These are phyloP conservation scores for Amyloporia xantha DNA, from an alignment of 768 basidiomycete species.

Conservation along the genomic window DNA sequence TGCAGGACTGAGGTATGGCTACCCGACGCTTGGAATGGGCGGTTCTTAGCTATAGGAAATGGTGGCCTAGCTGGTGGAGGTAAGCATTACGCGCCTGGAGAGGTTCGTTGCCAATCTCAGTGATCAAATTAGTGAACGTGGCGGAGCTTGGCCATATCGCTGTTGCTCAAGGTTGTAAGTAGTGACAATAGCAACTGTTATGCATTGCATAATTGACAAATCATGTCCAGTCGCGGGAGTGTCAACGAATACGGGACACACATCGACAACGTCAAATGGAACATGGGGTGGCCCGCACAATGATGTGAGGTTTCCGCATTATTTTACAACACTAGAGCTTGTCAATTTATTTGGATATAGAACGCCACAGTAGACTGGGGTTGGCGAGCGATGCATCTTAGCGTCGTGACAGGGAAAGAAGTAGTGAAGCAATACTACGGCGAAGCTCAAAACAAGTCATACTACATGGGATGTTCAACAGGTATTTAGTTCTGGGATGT, in stretches of 20 bases:
- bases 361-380: slow-evolving; percentile 26
- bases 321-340: neutral
- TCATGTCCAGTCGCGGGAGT: slow-evolving; percentile 16
- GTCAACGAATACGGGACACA: slow-evolving; percentile 21
- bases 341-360: neutral
- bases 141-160: slow-evolving; percentile 19
- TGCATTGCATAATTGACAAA: no score
- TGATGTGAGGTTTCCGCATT: slow-evolving; percentile 16
- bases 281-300: slow-evolving; percentile 19
- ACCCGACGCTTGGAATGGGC: slow-evolving; percentile 25
- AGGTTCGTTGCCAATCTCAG: neutral
- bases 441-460: slow-evolving; percentile 16
- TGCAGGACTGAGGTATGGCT: slow-evolving; percentile 24
- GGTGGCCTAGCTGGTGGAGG: slow-evolving; percentile 24
- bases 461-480: slow-evolving; percentile 26
- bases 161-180: slow-evolving; percentile 20
- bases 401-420: slow-evolving; percentile 22
- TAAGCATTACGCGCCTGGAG: slow-evolving; percentile 5
- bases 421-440: slow-evolving; percentile 23
- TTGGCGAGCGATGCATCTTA: slow-evolving; percentile 23
- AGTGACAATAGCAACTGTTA: neutral
- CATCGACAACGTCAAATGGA: slow-evolving; percentile 8
- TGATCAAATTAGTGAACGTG: slow-evolving; percentile 12
- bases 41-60: slow-evolving; percentile 24
- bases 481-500: no score